phyloP scores from a whole-genome alignment of 441 rosid genomes.

The Pelargonium australe region DNA sequence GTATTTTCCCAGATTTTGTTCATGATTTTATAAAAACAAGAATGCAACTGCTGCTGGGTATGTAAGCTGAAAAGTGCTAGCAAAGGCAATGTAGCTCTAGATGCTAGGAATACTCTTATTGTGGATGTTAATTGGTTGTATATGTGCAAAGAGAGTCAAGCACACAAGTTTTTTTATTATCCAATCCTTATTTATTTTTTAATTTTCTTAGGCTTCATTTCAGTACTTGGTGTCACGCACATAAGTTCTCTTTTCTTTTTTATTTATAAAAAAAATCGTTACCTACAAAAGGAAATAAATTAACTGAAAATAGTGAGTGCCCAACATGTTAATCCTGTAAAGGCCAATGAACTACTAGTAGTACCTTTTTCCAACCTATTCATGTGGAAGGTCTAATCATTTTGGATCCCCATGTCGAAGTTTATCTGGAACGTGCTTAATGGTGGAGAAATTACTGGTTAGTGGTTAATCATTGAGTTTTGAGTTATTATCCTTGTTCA shows the following conservation, averaged over 20 bases:
- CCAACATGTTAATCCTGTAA: neutral
- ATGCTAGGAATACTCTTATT: conserved; percentile 1
- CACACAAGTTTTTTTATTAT: neutral
- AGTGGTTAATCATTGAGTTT: neutral
- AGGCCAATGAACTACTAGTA: neutral
- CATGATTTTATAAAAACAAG: neutral
- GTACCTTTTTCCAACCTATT: neutral
- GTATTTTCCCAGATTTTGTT: neutral
- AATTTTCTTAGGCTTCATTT: neutral
- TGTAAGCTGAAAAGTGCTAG: neutral
- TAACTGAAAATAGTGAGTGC: neutral
- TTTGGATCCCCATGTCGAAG: neutral
- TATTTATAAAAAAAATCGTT: neutral
- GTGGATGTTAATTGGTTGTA: neutral
- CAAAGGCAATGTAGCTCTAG: neutral
- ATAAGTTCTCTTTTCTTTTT: neutral
- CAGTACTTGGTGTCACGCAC: neutral
- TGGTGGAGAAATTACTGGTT: neutral
- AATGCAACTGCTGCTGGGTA: neutral
- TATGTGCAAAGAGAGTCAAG: neutral
- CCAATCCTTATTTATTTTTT: neutral
- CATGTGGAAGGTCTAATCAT: neutral
- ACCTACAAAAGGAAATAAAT: neutral
- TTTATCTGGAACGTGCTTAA: neutral
- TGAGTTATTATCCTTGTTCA: neutral